Conservation (phyloP, 306 rosid species). For the Casuarina equisetifolia region DNA sequence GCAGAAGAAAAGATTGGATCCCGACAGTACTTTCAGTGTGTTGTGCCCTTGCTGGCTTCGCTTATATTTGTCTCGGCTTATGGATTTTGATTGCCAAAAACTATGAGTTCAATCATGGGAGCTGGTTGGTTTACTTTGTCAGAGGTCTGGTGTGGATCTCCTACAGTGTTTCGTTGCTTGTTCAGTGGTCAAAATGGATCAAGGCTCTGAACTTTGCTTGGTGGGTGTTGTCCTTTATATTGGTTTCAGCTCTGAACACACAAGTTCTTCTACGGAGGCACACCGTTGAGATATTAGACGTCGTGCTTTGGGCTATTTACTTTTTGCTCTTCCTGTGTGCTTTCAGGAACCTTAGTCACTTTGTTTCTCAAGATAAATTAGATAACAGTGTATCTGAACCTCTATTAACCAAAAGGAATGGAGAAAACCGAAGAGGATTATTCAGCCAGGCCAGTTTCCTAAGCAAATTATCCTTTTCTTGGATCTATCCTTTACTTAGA, state of each 20-base stretch:
- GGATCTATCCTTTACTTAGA: constrained; percentile 43
- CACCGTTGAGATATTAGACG: constrained; percentile 20
- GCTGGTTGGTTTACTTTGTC: constrained; percentile 34
- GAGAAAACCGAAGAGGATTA: constrained; percentile 8
- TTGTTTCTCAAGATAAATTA: constrained; percentile 3
- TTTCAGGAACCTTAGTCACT: constrained; percentile 19
- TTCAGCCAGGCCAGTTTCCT: constrained; percentile 24
- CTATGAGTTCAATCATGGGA: constrained; percentile 7
- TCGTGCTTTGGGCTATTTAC: constrained; percentile 24
- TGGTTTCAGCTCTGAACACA: constrained; percentile 47
- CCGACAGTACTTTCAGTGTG: constrained; percentile 38
- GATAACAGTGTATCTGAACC: constrained; percentile 34
- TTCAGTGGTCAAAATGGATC: constrained; percentile 42
- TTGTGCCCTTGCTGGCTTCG: constrained; percentile 44
- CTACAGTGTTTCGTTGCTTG: constrained; percentile 46
- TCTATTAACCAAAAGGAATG: constrained; percentile 19
- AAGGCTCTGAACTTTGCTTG: constrained; percentile 45
- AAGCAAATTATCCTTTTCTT: constrained; percentile 41
- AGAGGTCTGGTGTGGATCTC: constrained; percentile 58
- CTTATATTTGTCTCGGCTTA: constrained; percentile 38
- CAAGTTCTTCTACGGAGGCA: constrained; percentile 32
- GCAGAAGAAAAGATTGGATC: constrained; percentile 31
- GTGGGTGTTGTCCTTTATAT: constrained; percentile 49
- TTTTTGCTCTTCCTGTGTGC: constrained; percentile 37
- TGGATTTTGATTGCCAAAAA: constrained; percentile 36